Evolutionary conservation across 2,329 filamentous ascomycete species (phyloP).

Genomic region (Aspergillus hiratsukae): DNA sequence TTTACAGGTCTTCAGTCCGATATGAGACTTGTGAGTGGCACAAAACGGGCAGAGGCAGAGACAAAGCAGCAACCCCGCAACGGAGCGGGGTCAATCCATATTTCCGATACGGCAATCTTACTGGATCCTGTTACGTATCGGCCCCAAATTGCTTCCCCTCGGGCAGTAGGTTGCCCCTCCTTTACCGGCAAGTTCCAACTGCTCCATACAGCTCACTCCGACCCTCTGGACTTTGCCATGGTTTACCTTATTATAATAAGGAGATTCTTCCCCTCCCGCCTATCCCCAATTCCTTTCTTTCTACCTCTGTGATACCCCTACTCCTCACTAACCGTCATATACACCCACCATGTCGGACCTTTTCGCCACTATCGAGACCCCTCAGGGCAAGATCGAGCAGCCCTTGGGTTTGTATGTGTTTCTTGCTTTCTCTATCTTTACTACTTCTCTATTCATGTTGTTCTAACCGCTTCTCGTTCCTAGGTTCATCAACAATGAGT

Average conservation of each 20-base stretch:
- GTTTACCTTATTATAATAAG: not conserved
- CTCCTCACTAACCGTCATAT: not conserved
- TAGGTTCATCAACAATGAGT: constrained; percentile 32
- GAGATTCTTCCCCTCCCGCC: not conserved
- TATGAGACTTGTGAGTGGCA: not conserved
- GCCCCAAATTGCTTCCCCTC: not conserved
- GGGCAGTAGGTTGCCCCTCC: not conserved
- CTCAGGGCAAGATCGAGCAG: constrained; percentile 35
- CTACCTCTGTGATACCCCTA: not conserved
- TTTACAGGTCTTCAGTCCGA: no score
- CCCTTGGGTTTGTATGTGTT: constrained; percentile 33
- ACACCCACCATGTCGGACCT: constrained; percentile 10
- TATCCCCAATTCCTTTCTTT: not conserved
- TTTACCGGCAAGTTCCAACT: not conserved
- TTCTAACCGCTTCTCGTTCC: not conserved
- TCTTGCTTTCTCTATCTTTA: constrained; percentile 18
- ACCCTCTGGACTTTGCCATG: not conserved
- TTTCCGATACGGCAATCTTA: not conserved
- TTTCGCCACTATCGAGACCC: constrained; percentile 33
- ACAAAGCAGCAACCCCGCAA: no score
- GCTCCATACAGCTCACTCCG: not conserved
- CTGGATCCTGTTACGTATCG: not conserved
- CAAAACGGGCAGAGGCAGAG: not conserved
- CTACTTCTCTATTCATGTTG: not conserved
- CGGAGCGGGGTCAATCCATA: no score